Evolutionary conservation across 257 asterid species (phyloP).

Genomic region (Plantago ovata): DNA sequence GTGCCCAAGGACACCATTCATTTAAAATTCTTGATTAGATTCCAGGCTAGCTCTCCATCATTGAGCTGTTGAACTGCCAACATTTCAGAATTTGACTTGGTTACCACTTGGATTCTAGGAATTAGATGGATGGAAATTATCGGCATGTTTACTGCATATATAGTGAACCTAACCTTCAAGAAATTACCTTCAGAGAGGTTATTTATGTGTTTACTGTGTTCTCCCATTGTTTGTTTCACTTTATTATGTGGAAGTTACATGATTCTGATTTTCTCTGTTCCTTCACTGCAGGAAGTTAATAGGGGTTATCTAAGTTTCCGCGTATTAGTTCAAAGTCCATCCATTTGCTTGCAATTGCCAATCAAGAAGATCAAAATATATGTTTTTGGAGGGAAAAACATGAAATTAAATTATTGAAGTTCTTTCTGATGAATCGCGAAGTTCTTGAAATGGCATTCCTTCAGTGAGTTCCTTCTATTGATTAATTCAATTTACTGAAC

Average conservation of each 20-base stretch:
- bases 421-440: not conserved
- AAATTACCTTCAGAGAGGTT: not conserved
- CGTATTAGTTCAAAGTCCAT: not conserved
- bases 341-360: not conserved
- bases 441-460: too few species aligned
- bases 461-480: too few species aligned
- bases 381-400: constrained; percentile 1
- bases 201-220: not conserved
- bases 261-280: not conserved
- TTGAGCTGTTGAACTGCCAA: not conserved
- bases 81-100: not conserved
- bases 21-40: not conserved
- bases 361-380: not conserved
- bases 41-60: not conserved
- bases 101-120: not conserved
- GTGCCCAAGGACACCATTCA: too few species aligned
- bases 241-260: not conserved
- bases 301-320: not conserved
- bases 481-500: too few species aligned
- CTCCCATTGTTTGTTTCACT: not conserved
- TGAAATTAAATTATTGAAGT: constrained; percentile 2
- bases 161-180: not conserved
- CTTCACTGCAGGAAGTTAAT: not conserved
- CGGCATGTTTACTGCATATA: not conserved
- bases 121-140: not conserved